Percentiles rank a stretch among this genome's conserved stretches.
Evolutionary conservation across 805 yeast species (phyloP).

Genomic region (Cyberlindnera americana): DNA sequence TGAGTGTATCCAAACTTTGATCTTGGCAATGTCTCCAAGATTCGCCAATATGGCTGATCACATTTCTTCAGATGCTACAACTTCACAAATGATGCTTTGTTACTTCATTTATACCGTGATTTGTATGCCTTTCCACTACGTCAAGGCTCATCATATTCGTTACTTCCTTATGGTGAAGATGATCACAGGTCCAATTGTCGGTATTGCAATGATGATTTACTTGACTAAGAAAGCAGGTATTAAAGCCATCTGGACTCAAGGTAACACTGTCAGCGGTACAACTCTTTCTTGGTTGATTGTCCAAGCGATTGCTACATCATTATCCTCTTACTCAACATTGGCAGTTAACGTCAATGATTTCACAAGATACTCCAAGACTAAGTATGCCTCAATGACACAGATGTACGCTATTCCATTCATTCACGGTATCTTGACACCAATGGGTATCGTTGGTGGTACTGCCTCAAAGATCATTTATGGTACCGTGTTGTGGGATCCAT

Average conservation of each 20-base stretch:
- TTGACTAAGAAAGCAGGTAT: conserved; percentile 14
- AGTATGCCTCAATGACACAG: conserved; percentile 13
- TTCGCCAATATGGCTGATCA: conserved; percentile 14
- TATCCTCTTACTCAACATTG: conserved; percentile 13
- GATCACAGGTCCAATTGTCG: conserved; percentile 15
- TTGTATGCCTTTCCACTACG: conserved; percentile 18
- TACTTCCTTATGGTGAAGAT: conserved; percentile 12
- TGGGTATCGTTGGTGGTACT: conserved; percentile 18
- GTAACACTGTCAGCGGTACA: conserved; percentile 8
- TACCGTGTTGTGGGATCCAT: conserved; percentile 20
- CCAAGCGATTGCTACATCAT: conserved; percentile 7
- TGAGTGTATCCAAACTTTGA: conserved; percentile 15
- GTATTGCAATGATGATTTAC: conserved; percentile 16
- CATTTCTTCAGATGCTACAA: conserved; percentile 9
- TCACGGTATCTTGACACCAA: conserved; percentile 15
- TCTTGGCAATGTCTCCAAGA: conserved; percentile 17
- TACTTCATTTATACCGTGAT: conserved; percentile 15
- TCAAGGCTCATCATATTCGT: conserved; percentile 14
- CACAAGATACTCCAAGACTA: conserved; percentile 13
- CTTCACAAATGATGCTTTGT: conserved; percentile 15
- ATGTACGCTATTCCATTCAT: conserved; percentile 16
- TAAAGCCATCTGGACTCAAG: conserved; percentile 8
- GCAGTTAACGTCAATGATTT: conserved; percentile 17
- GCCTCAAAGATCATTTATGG: conserved; percentile 19
- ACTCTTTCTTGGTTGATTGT: conserved; percentile 9